Conservation (phyloP, 805 yeast genomes). For the Hermanozyma aechmeae region DNA sequence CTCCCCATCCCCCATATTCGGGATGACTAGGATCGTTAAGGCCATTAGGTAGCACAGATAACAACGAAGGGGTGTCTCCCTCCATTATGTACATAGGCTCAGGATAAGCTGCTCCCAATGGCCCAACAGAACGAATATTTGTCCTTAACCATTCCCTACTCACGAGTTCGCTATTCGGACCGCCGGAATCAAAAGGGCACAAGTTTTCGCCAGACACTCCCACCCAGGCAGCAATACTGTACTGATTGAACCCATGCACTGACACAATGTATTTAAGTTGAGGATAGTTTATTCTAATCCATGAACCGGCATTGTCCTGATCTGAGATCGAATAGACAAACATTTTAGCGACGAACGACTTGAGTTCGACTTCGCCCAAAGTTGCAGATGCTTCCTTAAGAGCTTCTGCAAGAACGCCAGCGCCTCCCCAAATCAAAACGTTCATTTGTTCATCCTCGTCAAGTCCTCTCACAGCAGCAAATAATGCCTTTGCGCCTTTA, state of each 20-base stretch:
- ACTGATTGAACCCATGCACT: constrained; percentile 17
- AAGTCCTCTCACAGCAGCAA: constrained; percentile 12
- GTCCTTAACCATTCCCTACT: constrained; percentile 14
- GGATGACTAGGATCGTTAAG: constrained; percentile 17
- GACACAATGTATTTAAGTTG: constrained; percentile 14
- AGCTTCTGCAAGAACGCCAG: constrained; percentile 20
- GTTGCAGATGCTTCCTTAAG: constrained; percentile 9
- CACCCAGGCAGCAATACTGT: constrained; percentile 18
- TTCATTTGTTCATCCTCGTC: constrained; percentile 9
- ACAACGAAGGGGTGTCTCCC: constrained; percentile 20
- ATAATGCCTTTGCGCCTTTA: constrained; percentile 14
- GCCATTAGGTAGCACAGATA: constrained; percentile 19
- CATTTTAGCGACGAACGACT: constrained; percentile 9
- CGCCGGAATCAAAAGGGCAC: constrained; percentile 13
- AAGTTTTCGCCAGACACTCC: constrained; percentile 19
- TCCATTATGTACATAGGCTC: constrained; percentile 16
- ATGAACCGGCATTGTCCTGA: constrained; percentile 23
- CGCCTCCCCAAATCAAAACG: constrained; percentile 22
- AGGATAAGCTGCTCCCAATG: constrained; percentile 17
- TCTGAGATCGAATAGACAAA: constrained; percentile 19
- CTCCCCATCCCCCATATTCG: constrained; percentile 26
- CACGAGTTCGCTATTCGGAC: constrained; percentile 14
- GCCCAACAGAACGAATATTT: constrained; percentile 14
- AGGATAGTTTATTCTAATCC: constrained; percentile 20
- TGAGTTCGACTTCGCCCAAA: constrained; percentile 9